These are phyloP conservation scores for Hansenula anomala DNA, from an alignment of 1,139 yeast genomes.

Conservation along the genomic window DNA sequence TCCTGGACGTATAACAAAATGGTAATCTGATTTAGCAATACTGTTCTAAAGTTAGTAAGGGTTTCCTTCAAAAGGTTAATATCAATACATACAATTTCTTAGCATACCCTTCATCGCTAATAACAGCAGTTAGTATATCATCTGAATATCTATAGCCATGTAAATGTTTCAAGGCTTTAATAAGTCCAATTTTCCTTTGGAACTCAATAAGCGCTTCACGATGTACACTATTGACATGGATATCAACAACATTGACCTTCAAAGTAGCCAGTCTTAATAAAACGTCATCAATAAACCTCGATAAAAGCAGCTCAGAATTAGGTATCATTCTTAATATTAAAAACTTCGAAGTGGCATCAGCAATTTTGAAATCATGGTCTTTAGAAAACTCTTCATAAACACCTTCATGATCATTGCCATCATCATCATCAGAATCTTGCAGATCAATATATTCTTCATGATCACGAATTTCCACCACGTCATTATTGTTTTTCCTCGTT, in stretches of 20 bases:
- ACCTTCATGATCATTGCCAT: background rate
- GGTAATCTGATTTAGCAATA: background rate
- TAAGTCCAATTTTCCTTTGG: background rate
- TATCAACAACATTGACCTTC: background rate
- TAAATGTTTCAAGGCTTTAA: background rate
- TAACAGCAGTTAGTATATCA: background rate
- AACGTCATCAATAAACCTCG: no score
- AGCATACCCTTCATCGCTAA: background rate
- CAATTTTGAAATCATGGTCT: background rate
- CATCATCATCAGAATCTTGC: no score
- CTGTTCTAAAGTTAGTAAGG: no score
- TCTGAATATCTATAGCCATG: background rate
- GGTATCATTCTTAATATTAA: slow-evolving; percentile 2
- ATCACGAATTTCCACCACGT: no score
- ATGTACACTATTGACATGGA: background rate
- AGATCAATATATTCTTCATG: no score
- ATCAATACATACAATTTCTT: background rate
- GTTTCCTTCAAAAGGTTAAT: no score
- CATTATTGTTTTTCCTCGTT: no score
- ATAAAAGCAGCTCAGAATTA: no score
- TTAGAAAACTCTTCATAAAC: background rate
- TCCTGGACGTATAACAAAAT: background rate
- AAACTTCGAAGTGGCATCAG: background rate
- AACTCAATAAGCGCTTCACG: background rate
- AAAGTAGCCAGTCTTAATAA: background rate